These are phyloP conservation scores for Corymbia maculata DNA, from an alignment of 345 rosid species.

Conservation along the genomic window DNA sequence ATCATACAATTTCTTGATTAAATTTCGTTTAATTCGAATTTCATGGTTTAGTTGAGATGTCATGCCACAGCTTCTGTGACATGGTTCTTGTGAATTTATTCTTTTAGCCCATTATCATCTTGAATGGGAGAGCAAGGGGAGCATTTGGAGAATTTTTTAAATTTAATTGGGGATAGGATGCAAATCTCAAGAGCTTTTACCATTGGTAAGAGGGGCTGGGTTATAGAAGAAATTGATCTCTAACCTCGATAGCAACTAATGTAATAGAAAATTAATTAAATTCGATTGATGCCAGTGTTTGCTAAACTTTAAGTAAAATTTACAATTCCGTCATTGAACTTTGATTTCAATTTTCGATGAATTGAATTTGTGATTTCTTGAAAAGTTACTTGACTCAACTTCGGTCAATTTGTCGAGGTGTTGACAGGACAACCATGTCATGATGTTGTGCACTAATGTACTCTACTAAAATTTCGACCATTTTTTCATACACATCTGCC, in stretches of 20 bases:
- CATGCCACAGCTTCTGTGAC: background rate
- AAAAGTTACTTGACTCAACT: background rate
- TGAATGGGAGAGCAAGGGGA: background rate
- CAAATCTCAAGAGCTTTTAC: background rate
- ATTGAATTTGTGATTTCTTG: background rate
- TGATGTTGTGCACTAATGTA: background rate
- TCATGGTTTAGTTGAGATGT: background rate
- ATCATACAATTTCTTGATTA: background rate
- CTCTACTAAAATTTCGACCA: background rate
- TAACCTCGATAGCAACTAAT: background rate
- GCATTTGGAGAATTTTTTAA: rapidly evolving
- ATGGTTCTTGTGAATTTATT: background rate
- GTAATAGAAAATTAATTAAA: rapidly evolving
- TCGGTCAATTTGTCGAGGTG: background rate
- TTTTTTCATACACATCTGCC: background rate
- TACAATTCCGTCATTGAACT: background rate
- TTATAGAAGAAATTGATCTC: background rate
- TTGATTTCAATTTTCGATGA: rapidly evolving
- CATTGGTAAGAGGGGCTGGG: background rate
- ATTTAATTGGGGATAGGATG: background rate
- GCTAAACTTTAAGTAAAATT: background rate
- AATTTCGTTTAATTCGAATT: background rate
- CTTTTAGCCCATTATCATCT: background rate
- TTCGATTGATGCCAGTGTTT: background rate
- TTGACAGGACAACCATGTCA: background rate